Base-by-base conservation (phyloP, 768 basidiomycete genomes). In the Crucibulum laeve region DNA sequence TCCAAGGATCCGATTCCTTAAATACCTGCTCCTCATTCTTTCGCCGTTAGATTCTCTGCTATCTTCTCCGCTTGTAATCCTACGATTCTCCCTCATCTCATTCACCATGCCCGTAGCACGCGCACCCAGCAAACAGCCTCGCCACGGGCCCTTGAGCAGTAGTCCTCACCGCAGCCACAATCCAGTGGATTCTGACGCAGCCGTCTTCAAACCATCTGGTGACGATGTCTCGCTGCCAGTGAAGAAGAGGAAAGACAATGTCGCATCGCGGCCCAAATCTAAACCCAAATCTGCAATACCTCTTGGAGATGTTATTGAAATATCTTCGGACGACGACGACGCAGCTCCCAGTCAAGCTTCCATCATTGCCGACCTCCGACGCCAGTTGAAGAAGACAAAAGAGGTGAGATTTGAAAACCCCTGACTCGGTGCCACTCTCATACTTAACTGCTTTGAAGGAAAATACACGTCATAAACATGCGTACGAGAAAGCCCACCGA, bases 251-350 rank as follows among this genome's bases (percentile, higher is more conserved):
- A 30, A 30, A n/a, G 8, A 30, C n/a, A 7, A 7, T 30, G n/a
- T n/a, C n/a, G 28, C 28, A 30, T 30, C 28, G 28, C 28, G 28
- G 8, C 28, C 28, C 33, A 48, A 51, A 40, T 28, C 51, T 18
- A 45, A 46, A 46, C 25, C 51, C 47, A 3, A 50, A 34, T 45
- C 51, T 32, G 5, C 50, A 6, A 36, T 36, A 11, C 35, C 35
- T 8, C 39, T 50, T 38, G 45, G 44, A 19, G 76, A 79, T 15
- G 59, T 79, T 15, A 72, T 80, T 39, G 79, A 81, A 54, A 74
- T 81, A 43, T 76, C 74, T 1, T 78, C 77, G n/a, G 76, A 76
- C 21, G 79, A 81, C 13, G 79, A 78, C 3, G 47, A 48, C 22
- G 34, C 43, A 5, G 36, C 47, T 10, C 52, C 51, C 11, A 33